Base-by-base conservation (phyloP, 2,329 filamentous ascomycete genomes). In the Fusarium kyushuense region DNA sequence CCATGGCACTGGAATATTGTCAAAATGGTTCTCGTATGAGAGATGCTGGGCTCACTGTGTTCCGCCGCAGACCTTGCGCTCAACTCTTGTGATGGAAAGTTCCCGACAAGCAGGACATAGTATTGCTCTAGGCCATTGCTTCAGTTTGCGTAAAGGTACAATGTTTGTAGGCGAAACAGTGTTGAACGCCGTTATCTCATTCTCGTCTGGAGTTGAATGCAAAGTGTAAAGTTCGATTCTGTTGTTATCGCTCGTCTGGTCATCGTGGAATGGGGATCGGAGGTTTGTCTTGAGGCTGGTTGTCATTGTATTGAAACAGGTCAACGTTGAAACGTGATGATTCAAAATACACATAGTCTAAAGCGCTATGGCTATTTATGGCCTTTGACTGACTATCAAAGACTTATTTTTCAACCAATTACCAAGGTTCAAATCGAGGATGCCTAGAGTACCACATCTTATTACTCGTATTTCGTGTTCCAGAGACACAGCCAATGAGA, bases 41-140 rank as follows among this genome's bases (percentile, higher is more conserved):
- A n/a, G 2, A 12, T 6, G 38, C 23, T 55, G 4, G 6, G 27
- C 71, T 63, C 25, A 74, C 71, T 73, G 71, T 6, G 71, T 73
- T 1, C 69, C 71, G 5, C 53, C 58, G 40, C 62, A 71, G 11
- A 72, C n/a, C 29, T 74, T 73, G 36, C 60, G 53, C 5, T 72
- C 59, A 32, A 73, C 48, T 1, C 71, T 56, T 1, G 71, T 73
- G 11, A 73, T 52, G 7, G 71, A 72, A 3, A 69, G 21, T 5
- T 71, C 69, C 21, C 56, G 62, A 30, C 71, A 73, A 3, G 71
- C 69, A 5, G 71, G 71, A 16, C 71, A 73, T 1, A 56, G 13
- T 2, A 73, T 47, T 4, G 65, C 67, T 16, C 71, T 43, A 3
- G 71, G 71, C 71, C 71, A 73, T 27, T 72, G 54, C 3, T 63